Evolutionary conservation across 495 filamentous ascomycete species (phyloP).

Genomic region (Emericellopsis terricola): DNA sequence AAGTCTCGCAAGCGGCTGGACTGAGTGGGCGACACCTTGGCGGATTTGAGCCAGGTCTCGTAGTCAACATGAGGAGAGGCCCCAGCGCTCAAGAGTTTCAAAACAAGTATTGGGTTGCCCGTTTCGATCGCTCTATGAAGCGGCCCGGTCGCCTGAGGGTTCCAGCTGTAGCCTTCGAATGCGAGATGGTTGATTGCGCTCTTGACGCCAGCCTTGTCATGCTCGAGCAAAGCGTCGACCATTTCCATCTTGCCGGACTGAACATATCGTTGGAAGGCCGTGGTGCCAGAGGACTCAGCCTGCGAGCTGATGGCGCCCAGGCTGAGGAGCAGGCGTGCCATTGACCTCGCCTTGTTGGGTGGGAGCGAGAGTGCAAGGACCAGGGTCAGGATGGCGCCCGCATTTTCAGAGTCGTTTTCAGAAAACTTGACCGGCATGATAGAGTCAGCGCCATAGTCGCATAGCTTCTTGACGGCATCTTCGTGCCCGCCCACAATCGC

Average conservation of each 20-base stretch:
- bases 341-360: constrained; percentile 36
- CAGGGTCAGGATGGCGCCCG: constrained; percentile 43
- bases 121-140: constrained; percentile 15
- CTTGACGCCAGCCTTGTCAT: constrained; percentile 40
- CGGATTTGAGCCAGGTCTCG: constrained; percentile 25
- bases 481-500: constrained; percentile 56
- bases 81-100: constrained; percentile 22
- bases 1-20: neutral
- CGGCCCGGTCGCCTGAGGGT: constrained; percentile 15
- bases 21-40: constrained; percentile 8
- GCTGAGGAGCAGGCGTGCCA: constrained; percentile 42
- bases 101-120: constrained; percentile 14
- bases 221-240: constrained; percentile 36
- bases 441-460: constrained; percentile 57
- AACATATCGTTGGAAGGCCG: constrained; percentile 40
- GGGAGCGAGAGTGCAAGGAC: constrained; percentile 41
- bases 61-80: constrained; percentile 21
- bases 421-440: constrained; percentile 48
- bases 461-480: constrained; percentile 47
- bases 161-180: constrained; percentile 9
- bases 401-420: constrained; percentile 20
- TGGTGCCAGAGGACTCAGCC: constrained; percentile 39
- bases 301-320: constrained; percentile 58
- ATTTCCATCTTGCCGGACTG: constrained; percentile 26
- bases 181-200: constrained; percentile 45